Conservation (phyloP, 2,329 filamentous ascomycete genomes). For the Colletotrichum orchidophilum region DNA sequence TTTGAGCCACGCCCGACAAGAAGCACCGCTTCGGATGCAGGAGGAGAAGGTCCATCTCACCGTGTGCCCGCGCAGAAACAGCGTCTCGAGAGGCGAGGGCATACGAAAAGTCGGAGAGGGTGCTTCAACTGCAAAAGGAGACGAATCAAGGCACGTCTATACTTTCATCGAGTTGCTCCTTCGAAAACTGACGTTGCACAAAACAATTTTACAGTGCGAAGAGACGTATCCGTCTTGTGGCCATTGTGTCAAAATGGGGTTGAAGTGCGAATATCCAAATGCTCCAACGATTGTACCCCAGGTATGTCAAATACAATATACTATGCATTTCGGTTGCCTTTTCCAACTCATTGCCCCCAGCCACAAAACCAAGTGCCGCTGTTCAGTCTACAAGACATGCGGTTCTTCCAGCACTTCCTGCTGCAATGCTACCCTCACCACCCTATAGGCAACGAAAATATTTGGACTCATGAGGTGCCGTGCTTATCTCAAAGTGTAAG, state of each 20-base stretch:
- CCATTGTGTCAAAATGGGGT: conserved; percentile 69
- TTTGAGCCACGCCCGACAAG: conserved; percentile 39
- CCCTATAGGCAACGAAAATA: conserved; percentile 70
- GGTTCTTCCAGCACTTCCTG: conserved; percentile 75
- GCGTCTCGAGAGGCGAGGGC: conserved; percentile 65
- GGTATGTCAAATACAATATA: conserved; percentile 42
- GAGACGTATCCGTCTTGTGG: conserved; percentile 71
- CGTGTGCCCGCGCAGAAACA: conserved; percentile 42
- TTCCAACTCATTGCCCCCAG: conserved; percentile 41
- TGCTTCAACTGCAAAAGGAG: conserved; percentile 75
- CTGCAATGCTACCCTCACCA: conserved; percentile 70
- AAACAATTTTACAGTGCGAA: conserved; percentile 69
- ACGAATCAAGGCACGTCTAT: conserved; percentile 65
- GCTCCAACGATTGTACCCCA: conserved; percentile 60
- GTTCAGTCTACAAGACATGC: conserved; percentile 72
- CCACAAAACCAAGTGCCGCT: conserved; percentile 67
- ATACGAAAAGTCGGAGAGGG: conserved; percentile 72
- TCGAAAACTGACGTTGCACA: not conserved
- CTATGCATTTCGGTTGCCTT: no score
- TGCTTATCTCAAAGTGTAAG: conserved; percentile 72
- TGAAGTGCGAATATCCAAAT: conserved; percentile 71
- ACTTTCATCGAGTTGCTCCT: not conserved
- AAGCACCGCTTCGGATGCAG: not conserved
- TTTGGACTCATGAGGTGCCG: conserved; percentile 75
- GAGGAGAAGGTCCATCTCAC: not conserved